Base-by-base conservation (phyloP, 73 alveolate species). In the Symbiodinium pilosum region DNA sequence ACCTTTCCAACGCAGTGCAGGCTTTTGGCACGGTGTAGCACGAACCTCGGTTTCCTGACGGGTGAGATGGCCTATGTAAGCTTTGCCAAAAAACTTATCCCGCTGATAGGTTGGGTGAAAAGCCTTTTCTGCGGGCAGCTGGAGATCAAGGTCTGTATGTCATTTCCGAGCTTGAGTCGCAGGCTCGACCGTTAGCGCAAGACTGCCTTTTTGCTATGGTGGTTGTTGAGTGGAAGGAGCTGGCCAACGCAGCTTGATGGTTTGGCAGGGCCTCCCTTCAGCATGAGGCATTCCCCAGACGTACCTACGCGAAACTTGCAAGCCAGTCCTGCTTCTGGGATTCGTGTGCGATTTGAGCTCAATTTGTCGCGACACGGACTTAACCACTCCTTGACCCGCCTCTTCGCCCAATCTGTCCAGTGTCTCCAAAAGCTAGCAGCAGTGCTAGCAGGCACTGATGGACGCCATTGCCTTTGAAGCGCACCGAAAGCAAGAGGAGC, bases 391-490 rank as follows among this genome's bases (percentile, higher is more conserved):
- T n/a, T n/a, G n/a, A n/a, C n/a, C n/a, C n/a, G n/a, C n/a, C n/a
- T n/a, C n/a, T n/a, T n/a, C n/a, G n/a, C n/a, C n/a, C n/a, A n/a
- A n/a, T n/a, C n/a, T n/a, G n/a, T n/a, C n/a, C n/a, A n/a, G n/a
- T n/a, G n/a, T n/a, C n/a, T n/a, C n/a, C n/a, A n/a, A n/a, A n/a
- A n/a, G n/a, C n/a, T n/a, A n/a, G n/a, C n/a, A n/a, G n/a, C n/a
- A n/a, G n/a, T n/a, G n/a, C n/a, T 54, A 30, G 73, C 81, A 64
- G 81, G 81, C 30, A 38, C 81, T 64, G 81, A 64, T 64, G 81
- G 81, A 64, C 34, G 32, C 81, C 2, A n/a, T 24, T 28, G 81
- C 38, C 30, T 20, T 4, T 64, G 41, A 34, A 18, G 5, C 38
- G 40, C 24, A 38, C 39, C 81, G 30, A 18, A 64, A 64, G 81